Evolutionary conservation across 177 flowering plant species (phyloP).

Genomic region (Telopea speciosissima): DNA sequence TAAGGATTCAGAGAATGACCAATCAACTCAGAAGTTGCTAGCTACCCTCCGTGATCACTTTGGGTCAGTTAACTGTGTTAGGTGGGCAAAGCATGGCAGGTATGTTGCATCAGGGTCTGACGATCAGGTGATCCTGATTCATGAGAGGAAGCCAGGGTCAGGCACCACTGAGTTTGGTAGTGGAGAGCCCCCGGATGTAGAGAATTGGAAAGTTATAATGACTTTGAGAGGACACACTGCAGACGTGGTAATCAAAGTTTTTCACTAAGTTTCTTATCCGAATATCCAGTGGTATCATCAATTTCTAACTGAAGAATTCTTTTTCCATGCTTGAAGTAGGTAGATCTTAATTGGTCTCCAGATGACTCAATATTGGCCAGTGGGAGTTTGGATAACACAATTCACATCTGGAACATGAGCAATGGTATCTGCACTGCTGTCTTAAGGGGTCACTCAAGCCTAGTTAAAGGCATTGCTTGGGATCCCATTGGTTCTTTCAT

Average conservation of each 20-base stretch:
- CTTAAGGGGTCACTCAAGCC: slow-evolving; percentile 95
- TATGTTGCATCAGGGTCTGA: slow-evolving; percentile 96
- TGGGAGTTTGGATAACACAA: slow-evolving; percentile 92
- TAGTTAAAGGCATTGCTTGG: slow-evolving; percentile 98
- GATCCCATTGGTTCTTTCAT: slow-evolving; percentile 98
- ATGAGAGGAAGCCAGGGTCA: slow-evolving; percentile 96
- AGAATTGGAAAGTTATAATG: slow-evolving; percentile 93
- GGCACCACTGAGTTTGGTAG: slow-evolving; percentile 98
- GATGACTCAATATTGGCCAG: slow-evolving; percentile 94
- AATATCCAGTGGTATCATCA: slow-evolving; percentile 1
- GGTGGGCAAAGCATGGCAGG: slow-evolving; percentile 97
- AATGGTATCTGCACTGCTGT: slow-evolving; percentile 95
- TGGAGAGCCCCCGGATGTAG: slow-evolving; percentile 97
- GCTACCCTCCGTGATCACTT: slow-evolving; percentile 98
- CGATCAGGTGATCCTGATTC: slow-evolving; percentile 90
- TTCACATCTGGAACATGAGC: slow-evolving; percentile 95
- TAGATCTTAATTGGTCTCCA: slow-evolving; percentile 99
- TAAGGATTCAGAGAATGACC: slow-evolving; percentile 47
- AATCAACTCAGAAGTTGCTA: slow-evolving; percentile 57
- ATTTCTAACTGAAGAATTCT: slow-evolving; percentile 26
- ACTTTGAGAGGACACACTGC: slow-evolving; percentile 99
- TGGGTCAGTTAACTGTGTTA: slow-evolving; percentile 97
- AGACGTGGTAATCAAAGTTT: slow-evolving; percentile 79
- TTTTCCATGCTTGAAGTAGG: slow-evolving; percentile 84
- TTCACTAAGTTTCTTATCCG: neutral